Evolutionary conservation across 257 asterid species (phyloP).

Genomic region (Solanum peruvianum): DNA sequence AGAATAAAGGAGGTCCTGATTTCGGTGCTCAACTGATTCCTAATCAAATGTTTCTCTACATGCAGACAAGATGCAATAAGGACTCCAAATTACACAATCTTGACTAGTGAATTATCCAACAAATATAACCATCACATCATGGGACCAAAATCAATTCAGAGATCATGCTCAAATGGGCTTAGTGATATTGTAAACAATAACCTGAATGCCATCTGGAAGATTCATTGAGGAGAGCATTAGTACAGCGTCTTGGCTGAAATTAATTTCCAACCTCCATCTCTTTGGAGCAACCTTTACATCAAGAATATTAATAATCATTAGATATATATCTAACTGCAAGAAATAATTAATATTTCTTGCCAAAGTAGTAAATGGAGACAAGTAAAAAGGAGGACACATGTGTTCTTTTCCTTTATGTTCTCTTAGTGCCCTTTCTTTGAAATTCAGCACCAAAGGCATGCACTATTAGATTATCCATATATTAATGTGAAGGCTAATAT

Average conservation of each 20-base stretch:
- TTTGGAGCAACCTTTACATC: slow-evolving; percentile 76
- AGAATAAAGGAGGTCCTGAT: background rate
- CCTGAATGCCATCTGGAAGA: slow-evolving; percentile 98
- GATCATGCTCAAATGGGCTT: background rate
- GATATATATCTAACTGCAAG: background rate
- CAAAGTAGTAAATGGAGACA: background rate
- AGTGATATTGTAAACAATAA: slow-evolving; percentile 4
- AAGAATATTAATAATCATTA: background rate
- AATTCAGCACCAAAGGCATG: background rate
- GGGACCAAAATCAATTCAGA: background rate
- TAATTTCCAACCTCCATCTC: slow-evolving; percentile 93
- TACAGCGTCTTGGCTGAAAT: slow-evolving; percentile 84
- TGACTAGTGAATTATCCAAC: background rate
- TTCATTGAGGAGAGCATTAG: slow-evolving; percentile 95
- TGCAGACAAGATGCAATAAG: background rate
- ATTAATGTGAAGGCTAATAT: background rate
- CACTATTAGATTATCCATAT: background rate
- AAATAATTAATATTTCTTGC: background rate
- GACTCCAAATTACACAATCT: background rate
- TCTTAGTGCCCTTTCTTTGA: background rate
- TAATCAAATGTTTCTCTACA: background rate
- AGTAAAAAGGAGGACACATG: background rate
- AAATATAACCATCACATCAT: background rate
- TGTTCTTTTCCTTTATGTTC: background rate
- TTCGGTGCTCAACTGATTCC: background rate